Evolutionary conservation across 495 filamentous ascomycete genomes (phyloP).

Genomic region (Aspergillus baeticus): DNA sequence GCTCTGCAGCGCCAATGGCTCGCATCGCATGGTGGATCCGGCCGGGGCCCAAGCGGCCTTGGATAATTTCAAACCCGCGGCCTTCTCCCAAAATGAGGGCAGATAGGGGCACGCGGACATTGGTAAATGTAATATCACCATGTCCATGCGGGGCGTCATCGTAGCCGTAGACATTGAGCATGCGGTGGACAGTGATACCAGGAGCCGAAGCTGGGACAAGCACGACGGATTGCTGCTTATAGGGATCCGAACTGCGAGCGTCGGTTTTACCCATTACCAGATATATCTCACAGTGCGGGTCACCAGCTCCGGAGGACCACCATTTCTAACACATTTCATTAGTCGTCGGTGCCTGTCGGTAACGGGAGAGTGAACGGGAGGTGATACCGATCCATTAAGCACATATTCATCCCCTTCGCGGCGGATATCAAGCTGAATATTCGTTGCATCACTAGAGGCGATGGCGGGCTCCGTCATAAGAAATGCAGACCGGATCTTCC

Average conservation of each 20-base stretch:
- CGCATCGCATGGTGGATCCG: slow-evolving; percentile 96
- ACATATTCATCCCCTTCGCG: slow-evolving; percentile 80
- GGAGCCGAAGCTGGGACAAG: slow-evolving; percentile 73
- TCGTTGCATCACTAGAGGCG: slow-evolving; percentile 83
- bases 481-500: slow-evolving; percentile 84
- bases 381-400: slow-evolving; percentile 71
- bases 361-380: no score
- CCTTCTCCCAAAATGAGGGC: slow-evolving; percentile 87
- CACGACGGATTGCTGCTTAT: slow-evolving; percentile 87
- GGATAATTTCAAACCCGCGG: slow-evolving; percentile 93
- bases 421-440: slow-evolving; percentile 79
- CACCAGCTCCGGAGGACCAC: slow-evolving; percentile 92
- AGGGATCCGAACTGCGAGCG: slow-evolving; percentile 65
- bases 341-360: no score
- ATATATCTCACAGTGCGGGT: slow-evolving; percentile 85
- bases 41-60: slow-evolving; percentile 86
- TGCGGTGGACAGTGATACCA: slow-evolving; percentile 80
- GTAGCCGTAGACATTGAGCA: slow-evolving; percentile 88
- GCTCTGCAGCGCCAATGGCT: slow-evolving; percentile 80
- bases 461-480: slow-evolving; percentile 90
- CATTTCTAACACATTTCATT: slow-evolving; percentile 65
- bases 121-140: slow-evolving; percentile 80
- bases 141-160: slow-evolving; percentile 95
- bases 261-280: slow-evolving; percentile 90
- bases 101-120: slow-evolving; percentile 74